Evolutionary conservation across 2,329 filamentous ascomycete species (phyloP), one percentile per base, ranked within the genome.

Genomic region (Allantophomopsis lycopodina): DNA sequence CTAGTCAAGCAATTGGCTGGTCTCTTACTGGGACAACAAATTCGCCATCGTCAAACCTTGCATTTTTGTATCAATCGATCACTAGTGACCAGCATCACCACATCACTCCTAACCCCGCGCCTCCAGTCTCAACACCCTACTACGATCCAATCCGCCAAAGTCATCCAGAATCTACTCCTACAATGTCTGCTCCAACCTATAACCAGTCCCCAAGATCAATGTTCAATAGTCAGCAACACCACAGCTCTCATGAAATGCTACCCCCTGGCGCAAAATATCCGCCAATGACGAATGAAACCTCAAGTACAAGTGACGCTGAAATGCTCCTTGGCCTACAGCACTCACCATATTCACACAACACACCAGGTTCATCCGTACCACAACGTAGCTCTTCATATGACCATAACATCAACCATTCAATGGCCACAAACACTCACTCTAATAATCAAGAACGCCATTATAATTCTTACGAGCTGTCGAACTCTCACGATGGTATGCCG

Each of bases 21-120:
- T 87, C 84, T 7, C 62, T 94, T n/a, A 86, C 86, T 0, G 86
- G 86, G 12, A 89, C 81, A 2, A 87, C 84, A 40, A 86, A 93
- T 52, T 91, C 84, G 3, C 81, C 84, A 1, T 87, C 78, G 46
- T 86, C 85, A 0, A 91, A 84, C 52, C 63, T 94, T 4, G 88
- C 85, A 1, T 71, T 89, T 41, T 73, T 93, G 53, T 93, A 86
- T 54, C 53, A 53, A 44, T 50, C 46, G 23, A 46, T 46, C 35
- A 48, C 38, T 32, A 46, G 46, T 7, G 46, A 47, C 8, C 41
- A 45, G 18, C 20, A 36, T 18, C 41, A 35, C 15, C 41, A 42
- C 17, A 38, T 41, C 32, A 35, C 38, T 3, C 44, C 42, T 7
- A 46, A 40, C 36, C 47, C 31, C 44, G 52, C 12, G 39, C 50